Conservation (phyloP, 2,329 filamentous ascomycete species). For the Verticillium alfalfae region DNA sequence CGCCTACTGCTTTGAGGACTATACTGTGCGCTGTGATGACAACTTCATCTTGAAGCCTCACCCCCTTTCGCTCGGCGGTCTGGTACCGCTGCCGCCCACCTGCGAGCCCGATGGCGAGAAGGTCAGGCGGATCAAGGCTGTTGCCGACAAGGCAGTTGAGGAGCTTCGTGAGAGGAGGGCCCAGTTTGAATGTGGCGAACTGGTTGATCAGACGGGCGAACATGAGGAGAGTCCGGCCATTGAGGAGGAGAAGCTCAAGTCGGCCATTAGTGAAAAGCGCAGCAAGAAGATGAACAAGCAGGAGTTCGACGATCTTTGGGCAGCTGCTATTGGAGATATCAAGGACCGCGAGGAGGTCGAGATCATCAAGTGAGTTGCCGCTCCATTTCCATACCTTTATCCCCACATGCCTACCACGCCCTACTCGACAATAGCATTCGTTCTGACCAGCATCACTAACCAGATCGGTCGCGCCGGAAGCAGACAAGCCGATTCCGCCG, state of each 20-base stretch:
- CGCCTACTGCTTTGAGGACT: conserved; percentile 78
- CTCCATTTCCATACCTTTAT: conserved; percentile 10
- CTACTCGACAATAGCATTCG: conserved; percentile 12
- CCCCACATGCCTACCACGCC: conserved; percentile 11
- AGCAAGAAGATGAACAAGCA: conserved; percentile 78
- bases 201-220: conserved; percentile 55
- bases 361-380: conserved; percentile 48
- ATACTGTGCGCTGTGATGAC: conserved; percentile 73
- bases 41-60: conserved; percentile 85
- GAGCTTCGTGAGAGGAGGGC: conserved; percentile 80
- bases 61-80: conserved; percentile 73
- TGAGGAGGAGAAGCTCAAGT: conserved; percentile 70
- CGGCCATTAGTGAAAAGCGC: conserved; percentile 67
- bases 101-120: conserved; percentile 96
- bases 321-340: conserved; percentile 67
- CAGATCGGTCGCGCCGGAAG: conserved; percentile 68
- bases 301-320: conserved; percentile 89
- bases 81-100: conserved; percentile 80
- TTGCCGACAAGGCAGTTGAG: conserved; percentile 83
- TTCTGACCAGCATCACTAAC: conserved; percentile 71
- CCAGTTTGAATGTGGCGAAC: conserved; percentile 83
- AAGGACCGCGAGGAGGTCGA: conserved; percentile 56
- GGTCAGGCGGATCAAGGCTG: conserved; percentile 75
- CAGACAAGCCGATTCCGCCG: conserved; percentile 64
- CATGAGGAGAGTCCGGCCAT: conserved; percentile 52